Percentiles rank a stretch among this genome's conserved stretches.
These are phyloP conservation scores for Arthrobotrys entomopaga DNA, from an alignment of 2,329 filamentous ascomycete species.

Conservation along the genomic window DNA sequence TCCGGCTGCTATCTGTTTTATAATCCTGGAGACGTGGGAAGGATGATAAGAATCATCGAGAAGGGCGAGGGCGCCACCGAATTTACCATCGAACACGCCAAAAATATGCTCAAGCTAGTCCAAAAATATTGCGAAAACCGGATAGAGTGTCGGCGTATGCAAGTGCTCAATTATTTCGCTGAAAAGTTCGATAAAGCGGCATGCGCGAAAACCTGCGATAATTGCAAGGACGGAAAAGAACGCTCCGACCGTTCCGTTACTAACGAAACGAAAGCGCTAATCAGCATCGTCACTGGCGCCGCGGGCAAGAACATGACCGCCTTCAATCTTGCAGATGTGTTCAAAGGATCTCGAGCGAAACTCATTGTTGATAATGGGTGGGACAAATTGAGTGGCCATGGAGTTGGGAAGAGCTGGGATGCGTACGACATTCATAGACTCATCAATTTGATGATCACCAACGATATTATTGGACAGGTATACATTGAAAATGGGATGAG, in stretches of 20 bases:
- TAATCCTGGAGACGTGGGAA: conserved; percentile 77
- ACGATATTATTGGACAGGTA: conserved; percentile 77
- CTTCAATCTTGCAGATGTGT: conserved; percentile 82
- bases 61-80: conserved; percentile 75
- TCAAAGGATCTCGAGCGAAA: conserved; percentile 75
- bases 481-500: conserved; percentile 72
- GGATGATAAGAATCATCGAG: conserved; percentile 81
- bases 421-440: conserved; percentile 83
- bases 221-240: conserved; percentile 77
- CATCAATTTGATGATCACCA: conserved; percentile 78
- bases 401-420: conserved; percentile 75
- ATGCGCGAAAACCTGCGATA: conserved; percentile 84
- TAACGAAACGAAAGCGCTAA: conserved; percentile 74
- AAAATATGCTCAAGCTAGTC: conserved; percentile 85
- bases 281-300: conserved; percentile 71
- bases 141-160: conserved; percentile 84
- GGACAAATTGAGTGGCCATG: conserved; percentile 70
- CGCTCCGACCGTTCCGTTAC: conserved; percentile 83
- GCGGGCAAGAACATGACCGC: conserved; percentile 72
- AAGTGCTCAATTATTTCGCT: conserved; percentile 93
- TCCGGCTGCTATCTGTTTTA: conserved; percentile 94
- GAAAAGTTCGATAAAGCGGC: conserved; percentile 78
- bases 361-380: conserved; percentile 68
- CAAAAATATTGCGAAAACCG: conserved; percentile 89
- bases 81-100: conserved; percentile 74